phyloP scores from a whole-genome alignment of 2,329 filamentous ascomycete genomes.

The Fusarium avenaceum region DNA sequence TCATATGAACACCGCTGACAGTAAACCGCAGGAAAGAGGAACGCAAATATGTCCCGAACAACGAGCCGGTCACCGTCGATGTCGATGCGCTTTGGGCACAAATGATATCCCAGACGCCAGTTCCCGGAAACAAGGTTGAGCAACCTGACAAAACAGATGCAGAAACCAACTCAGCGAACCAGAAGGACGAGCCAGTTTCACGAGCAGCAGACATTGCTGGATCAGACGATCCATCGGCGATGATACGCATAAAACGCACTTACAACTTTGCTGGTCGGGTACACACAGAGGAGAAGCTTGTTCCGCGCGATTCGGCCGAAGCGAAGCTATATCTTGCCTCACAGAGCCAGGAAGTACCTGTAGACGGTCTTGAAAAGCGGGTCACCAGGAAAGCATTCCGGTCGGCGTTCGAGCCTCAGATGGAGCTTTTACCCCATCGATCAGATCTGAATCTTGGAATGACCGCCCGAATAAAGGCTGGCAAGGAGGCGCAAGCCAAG shows the following conservation, averaged over 20 bases:
- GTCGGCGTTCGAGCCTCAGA: constrained; percentile 72
- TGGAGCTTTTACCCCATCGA: constrained; percentile 60
- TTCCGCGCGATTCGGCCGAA: constrained; percentile 74
- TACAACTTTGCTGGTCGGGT: constrained; percentile 82
- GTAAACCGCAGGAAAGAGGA: constrained; percentile 65
- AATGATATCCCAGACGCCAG: constrained; percentile 66
- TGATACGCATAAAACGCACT: constrained; percentile 76
- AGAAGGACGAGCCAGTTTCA: constrained; percentile 27
- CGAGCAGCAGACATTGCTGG: background rate
- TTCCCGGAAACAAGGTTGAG: constrained; percentile 14
- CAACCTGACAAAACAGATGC: constrained; percentile 19
- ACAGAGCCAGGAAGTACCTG: constrained; percentile 51
- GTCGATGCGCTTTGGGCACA: constrained; percentile 79
- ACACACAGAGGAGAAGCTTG: constrained; percentile 78
- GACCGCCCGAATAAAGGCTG: constrained; percentile 62
- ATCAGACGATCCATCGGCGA: constrained; percentile 52
- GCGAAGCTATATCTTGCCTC: constrained; percentile 73
- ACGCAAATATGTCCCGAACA: constrained; percentile 64
- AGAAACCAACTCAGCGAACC: constrained; percentile 7
- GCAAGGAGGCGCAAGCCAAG: constrained; percentile 66
- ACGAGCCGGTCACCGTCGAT: constrained; percentile 75
- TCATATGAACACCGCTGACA: constrained; percentile 25
- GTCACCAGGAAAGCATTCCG: constrained; percentile 69
- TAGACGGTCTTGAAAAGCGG: constrained; percentile 56
- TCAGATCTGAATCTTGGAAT: constrained; percentile 71